Evolutionary conservation across 2,329 filamentous ascomycete genomes (phyloP), one percentile per base, ranked within the genome.

Genomic region (Paecilomyces niveus): DNA sequence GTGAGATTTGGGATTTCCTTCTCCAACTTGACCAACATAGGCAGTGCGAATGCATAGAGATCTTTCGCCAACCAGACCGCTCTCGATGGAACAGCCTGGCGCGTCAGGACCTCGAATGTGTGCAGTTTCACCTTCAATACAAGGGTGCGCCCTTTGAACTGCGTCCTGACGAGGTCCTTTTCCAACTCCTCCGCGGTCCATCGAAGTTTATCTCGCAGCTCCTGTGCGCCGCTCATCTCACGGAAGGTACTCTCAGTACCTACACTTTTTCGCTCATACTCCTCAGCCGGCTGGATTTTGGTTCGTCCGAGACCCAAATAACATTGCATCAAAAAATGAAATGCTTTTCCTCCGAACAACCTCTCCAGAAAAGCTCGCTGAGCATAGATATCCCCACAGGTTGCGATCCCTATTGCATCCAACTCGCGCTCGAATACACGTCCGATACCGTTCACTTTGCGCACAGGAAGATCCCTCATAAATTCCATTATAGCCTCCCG

Each of bases 381-480:
- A 0, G 80, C 75, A 68, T 92, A 95, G 4, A 97, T 89, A 64
- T 97, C 91, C 2, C 91, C 92, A 68, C 92, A 97, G 0, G 87
- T 94, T 70, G 89, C 89, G 66, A 97, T 83, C 0, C 92, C 92
- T 53, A 97, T 86, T 3, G 93, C 90, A 52, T 90, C 85, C 1
- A 99, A 82, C 70, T 99, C 91, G 58, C 94, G 85, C 74, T 97
- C 94, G 61, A 97, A 87, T 0, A 97, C 94, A 22, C 94, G 85
- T 0, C 94, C 94, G n/a, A 99, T 84, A 0, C 94, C 94, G 64
- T 97, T 97, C 51, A 97, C 89, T 70, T 97, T 97, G 33, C 94
- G 84, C 0, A 91, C 92, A 0, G 92, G 88, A 24, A 99, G 78
- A 31, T 87, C 83, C 10, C 83, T 81, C 89, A 97, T 96, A 69